A percentile compares a stretch with the other conserved stretches of the same genome.
Evolutionary conservation across 345 rosid species (phyloP).

Genomic region (Brassica napus): DNA sequence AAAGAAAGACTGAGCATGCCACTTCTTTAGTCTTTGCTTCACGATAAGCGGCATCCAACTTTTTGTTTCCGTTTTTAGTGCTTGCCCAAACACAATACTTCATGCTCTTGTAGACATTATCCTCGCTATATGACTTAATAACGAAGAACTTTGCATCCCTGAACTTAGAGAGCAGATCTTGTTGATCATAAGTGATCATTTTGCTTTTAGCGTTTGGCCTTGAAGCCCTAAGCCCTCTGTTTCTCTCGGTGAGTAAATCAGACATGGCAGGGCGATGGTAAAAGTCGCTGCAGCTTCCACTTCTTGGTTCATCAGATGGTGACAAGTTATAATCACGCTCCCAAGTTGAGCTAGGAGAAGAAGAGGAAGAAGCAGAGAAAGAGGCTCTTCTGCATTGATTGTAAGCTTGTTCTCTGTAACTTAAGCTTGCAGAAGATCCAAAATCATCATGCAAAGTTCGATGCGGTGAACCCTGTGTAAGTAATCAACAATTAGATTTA

Average conservation of each 20-base stretch:
- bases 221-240: constrained; percentile 63
- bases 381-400: constrained; percentile 38
- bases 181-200: constrained; percentile 31
- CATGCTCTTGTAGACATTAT: constrained; percentile 85
- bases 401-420: constrained; percentile 45
- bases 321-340: constrained; percentile 52
- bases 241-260: constrained; percentile 56
- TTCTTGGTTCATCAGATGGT: constrained; percentile 51
- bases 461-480: constrained; percentile 50
- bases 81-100: constrained; percentile 93
- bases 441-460: constrained; percentile 44
- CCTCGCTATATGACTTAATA: constrained; percentile 90
- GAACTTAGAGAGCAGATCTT: constrained; percentile 42
- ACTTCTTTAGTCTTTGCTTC: constrained; percentile 63
- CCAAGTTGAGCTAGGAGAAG: constrained; percentile 35
- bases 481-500: background rate
- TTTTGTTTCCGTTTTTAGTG: constrained; percentile 81
- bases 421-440: constrained; percentile 48
- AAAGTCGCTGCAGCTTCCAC: constrained; percentile 48
- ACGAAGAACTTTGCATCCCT: constrained; percentile 73
- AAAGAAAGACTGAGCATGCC: constrained; percentile 63
- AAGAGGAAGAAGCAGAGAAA: constrained; percentile 42
- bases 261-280: constrained; percentile 44
- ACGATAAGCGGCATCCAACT: constrained; percentile 73
- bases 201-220: constrained; percentile 48